These are phyloP conservation scores for Lasiosphaeria ovina DNA, from an alignment of 495 filamentous ascomycete species.

Conservation along the genomic window DNA sequence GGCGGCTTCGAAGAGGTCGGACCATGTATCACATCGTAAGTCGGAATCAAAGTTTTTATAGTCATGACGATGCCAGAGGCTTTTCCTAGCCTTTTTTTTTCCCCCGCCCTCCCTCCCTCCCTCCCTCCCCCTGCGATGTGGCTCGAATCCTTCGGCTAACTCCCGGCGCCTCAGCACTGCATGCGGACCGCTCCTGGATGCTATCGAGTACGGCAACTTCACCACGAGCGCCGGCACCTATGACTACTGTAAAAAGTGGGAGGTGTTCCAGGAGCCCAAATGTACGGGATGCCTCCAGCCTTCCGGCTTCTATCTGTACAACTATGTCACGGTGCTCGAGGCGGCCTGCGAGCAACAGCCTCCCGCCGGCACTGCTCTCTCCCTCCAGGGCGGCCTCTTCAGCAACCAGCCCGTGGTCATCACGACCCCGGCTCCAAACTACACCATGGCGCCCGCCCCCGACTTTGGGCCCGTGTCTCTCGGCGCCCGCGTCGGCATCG, in stretches of 20 bases:
- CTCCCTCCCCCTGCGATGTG: background rate
- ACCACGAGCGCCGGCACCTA: conserved; percentile 30
- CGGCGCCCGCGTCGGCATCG: conserved; percentile 53
- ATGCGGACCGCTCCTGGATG: conserved; percentile 36
- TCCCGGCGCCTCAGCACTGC: conserved; percentile 35
- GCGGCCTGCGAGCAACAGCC: conserved; percentile 48
- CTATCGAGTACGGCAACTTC: conserved; percentile 38
- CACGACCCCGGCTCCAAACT: conserved; percentile 37
- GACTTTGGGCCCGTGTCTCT: conserved; percentile 43
- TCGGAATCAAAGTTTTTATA: background rate
- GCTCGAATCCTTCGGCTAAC: conserved; percentile 4
- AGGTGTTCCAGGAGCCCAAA: conserved; percentile 20
- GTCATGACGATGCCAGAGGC: no score
- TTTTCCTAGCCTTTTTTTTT: no score
- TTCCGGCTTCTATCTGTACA: conserved; percentile 34
- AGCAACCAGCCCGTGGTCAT: conserved; percentile 39
- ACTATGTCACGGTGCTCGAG: conserved; percentile 47
- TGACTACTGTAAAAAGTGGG: conserved; percentile 45
- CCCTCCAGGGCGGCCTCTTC: conserved; percentile 51
- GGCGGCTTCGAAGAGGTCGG: conserved; percentile 38
- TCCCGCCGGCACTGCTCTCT: conserved; percentile 35
- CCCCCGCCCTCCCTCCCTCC: background rate
- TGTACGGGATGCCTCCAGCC: conserved; percentile 37
- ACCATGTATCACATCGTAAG: conserved; percentile 45
- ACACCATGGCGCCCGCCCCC: conserved; percentile 18